Base-by-base conservation (phyloP, 2,329 filamentous ascomycete genomes). In the Aspergillus persii region DNA sequence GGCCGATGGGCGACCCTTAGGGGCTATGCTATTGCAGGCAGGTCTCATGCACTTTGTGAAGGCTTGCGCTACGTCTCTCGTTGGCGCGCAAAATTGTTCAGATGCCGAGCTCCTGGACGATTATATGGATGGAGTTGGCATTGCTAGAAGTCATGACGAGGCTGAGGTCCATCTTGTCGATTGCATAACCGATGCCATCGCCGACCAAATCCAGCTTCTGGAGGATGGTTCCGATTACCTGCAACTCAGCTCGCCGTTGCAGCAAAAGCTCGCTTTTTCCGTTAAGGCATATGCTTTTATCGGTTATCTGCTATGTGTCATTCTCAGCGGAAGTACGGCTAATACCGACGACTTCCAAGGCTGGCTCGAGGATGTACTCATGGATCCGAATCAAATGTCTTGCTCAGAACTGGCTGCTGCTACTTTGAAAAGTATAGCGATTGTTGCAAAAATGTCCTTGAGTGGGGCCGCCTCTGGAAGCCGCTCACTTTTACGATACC, bases 141-240 rank as follows among this genome's bases (percentile, higher is more conserved):
- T 83, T 46, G 75, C 53, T 73, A 80, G 58, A 74, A 80, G 56
- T 69, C 69, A 69, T 50, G 70, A 70, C 50, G 67, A 74, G 39
- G 68, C 75, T n/a, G 76, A 76, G 46, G 69, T 73, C 48, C 70
- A 75, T 23, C 74, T 83, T 60, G 69, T 86, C 11, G 80, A 84
- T 60, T 78, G 79, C 7, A 85, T 95, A 63, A 86, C 90, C 1
- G 85, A 85, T 50, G 85, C 96, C 64, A 88, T 92, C 36, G 82
- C 86, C 9, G 90, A 96, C 61, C 90, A 96, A 71, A 91, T 98
- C 81, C 87, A 88, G 66, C 86, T 93, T 53, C 81, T 99, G 23
- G 93, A 98, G 65, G 92, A 92, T 52, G 91, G 91, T 60, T 89
- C 92, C 1, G 95, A 98, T 75, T 98, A 96, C 73, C 81, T 96